These are phyloP conservation scores for Suillus subalutaceus DNA, from an alignment of 768 basidiomycete species.

Conservation along the genomic window DNA sequence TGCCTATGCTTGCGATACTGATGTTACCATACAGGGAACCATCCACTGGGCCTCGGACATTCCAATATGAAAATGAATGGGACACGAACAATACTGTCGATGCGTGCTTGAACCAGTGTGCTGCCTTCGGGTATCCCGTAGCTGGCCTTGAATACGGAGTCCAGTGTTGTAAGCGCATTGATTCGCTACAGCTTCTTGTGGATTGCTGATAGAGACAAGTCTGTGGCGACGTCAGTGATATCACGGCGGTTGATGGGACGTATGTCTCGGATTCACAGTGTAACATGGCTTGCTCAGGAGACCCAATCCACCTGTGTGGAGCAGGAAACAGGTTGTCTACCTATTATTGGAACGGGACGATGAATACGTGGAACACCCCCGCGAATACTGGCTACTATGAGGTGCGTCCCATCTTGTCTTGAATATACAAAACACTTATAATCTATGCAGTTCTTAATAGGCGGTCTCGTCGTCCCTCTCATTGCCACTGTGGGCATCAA, in stretches of 20 bases:
- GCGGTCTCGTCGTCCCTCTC: slow-evolving; percentile 70
- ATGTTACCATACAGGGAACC: slow-evolving; percentile 46
- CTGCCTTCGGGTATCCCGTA: slow-evolving; percentile 70
- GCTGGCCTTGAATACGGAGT: slow-evolving; percentile 70
- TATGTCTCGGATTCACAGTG: slow-evolving; percentile 43
- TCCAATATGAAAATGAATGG: slow-evolving; percentile 64
- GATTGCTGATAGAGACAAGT: slow-evolving; percentile 31
- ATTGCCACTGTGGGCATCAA: slow-evolving; percentile 79
- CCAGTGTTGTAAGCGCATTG: slow-evolving; percentile 66
- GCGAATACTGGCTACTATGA: slow-evolving; percentile 69
- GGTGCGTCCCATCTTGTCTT: slow-evolving; percentile 41
- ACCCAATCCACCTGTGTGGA: slow-evolving; percentile 71
- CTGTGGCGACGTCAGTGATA: slow-evolving; percentile 70
- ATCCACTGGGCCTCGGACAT: slow-evolving; percentile 43
- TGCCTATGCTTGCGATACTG: not conserved
- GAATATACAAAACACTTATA: slow-evolving; percentile 4
- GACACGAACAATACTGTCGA: slow-evolving; percentile 63
- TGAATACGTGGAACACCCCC: slow-evolving; percentile 70
- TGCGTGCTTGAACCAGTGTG: slow-evolving; percentile 69
- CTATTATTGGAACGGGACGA: slow-evolving; percentile 54
- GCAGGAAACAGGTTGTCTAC: slow-evolving; percentile 53
- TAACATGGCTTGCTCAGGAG: slow-evolving; percentile 63
- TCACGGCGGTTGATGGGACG: slow-evolving; percentile 38
- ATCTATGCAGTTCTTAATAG: slow-evolving; percentile 43
- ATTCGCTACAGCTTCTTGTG: not conserved